These are phyloP conservation scores for Chrysochromulina tobinii DNA, from an alignment of 78 protist genomes.

Conservation along the genomic window DNA sequence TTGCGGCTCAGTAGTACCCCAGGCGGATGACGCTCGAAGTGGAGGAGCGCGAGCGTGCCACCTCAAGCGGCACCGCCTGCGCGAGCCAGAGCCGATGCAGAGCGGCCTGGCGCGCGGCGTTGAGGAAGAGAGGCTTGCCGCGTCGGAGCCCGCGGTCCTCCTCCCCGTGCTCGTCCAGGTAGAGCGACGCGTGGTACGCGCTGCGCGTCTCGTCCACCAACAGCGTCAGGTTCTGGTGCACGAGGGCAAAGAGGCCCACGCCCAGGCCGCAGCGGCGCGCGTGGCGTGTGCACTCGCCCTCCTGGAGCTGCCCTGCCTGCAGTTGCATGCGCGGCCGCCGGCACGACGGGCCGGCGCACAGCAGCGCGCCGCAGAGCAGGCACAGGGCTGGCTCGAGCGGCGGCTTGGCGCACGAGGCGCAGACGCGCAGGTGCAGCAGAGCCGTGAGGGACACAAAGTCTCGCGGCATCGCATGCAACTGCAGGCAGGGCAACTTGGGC, in stretches of 20 bases:
- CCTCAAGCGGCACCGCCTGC: neutral
- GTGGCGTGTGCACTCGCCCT: neutral
- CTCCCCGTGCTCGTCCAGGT: neutral
- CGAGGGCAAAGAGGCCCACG: neutral
- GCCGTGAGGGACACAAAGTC: neutral
- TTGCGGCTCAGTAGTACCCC: no score
- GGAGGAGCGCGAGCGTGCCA: neutral
- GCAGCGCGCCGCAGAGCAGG: neutral
- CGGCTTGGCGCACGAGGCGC: neutral
- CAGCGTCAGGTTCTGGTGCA: neutral
- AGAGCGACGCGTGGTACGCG: neutral
- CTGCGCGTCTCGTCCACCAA: neutral
- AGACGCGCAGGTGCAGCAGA: neutral
- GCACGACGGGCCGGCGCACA: neutral
- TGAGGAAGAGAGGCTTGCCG: neutral
- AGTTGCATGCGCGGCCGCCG: neutral
- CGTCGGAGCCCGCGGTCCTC: neutral
- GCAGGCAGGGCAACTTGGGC: neutral
- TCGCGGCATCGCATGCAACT: neutral
- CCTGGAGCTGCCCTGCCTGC: neutral
- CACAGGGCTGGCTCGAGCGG: neutral
- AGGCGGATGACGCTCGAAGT: no score
- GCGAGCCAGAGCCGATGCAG: neutral
- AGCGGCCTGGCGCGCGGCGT: neutral
- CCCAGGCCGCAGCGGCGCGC: neutral